Conservation (phyloP, 371 early-diverging fungal genomes). For the Saksenaea vasiformis region DNA sequence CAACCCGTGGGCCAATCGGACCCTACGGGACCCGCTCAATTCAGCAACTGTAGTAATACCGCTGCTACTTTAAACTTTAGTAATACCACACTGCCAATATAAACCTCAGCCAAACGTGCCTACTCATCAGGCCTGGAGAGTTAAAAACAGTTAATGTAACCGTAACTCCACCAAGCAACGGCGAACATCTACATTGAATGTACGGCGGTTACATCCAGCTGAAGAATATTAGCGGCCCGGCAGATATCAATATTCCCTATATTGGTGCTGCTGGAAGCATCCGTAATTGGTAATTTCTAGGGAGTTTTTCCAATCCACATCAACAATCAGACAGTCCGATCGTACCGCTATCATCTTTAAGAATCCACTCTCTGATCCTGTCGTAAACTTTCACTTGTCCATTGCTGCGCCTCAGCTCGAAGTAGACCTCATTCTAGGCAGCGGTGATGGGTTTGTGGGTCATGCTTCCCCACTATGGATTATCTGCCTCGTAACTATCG, state of each 20-base stretch:
- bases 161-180: slow-evolving; percentile 47
- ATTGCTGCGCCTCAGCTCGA: slow-evolving; percentile 23
- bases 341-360: slow-evolving; percentile 23
- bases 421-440: slow-evolving; percentile 25
- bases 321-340: too few species aligned
- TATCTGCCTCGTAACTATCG: not conserved
- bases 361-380: slow-evolving; percentile 11
- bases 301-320: slow-evolving; percentile 19
- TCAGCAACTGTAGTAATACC: slow-evolving; percentile 22
- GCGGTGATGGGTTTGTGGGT: slow-evolving; percentile 22
- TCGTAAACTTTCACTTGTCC: slow-evolving; percentile 29
- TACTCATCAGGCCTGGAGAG: slow-evolving; percentile 46
- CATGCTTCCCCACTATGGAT: not conserved
- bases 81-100: too few species aligned
- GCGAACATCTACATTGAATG: slow-evolving; percentile 31
- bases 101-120: slow-evolving; percentile 29
- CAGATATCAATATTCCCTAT: slow-evolving; percentile 51
- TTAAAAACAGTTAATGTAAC: slow-evolving; percentile 39
- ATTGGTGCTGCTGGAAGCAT: slow-evolving; percentile 57
- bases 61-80: too few species aligned
- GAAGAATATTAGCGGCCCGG: slow-evolving; percentile 13
- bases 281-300: slow-evolving; percentile 31
- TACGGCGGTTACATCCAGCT: slow-evolving; percentile 39
- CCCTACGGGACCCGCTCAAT: slow-evolving; percentile 27
- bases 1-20: slow-evolving; percentile 26